These are phyloP conservation scores for Daldinia loculata DNA, from an alignment of 495 filamentous ascomycete species.

Conservation along the genomic window DNA sequence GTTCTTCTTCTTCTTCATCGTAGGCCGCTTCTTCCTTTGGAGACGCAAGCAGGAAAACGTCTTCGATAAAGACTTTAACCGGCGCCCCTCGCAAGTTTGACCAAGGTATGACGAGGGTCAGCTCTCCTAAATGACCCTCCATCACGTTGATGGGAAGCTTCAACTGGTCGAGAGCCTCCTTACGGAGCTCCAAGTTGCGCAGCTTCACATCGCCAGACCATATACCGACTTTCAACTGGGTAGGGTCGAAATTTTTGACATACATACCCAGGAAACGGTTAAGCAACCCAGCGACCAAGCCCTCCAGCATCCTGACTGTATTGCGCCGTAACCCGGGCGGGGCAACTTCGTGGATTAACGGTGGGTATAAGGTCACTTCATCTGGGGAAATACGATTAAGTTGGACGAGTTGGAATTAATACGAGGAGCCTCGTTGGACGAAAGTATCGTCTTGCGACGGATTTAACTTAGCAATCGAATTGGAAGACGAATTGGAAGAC, in stretches of 20 bases:
- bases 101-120: constrained; percentile 94
- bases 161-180: constrained; percentile 95
- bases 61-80: constrained; percentile 92
- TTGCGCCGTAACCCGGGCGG: constrained; percentile 64
- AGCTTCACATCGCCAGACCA: constrained; percentile 98
- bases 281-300: constrained; percentile 83
- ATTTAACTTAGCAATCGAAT: background rate
- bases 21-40: constrained; percentile 94
- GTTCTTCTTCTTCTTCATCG: constrained; percentile 88
- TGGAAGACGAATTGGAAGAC: background rate
- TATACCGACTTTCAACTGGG: constrained; percentile 95
- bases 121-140: constrained; percentile 88
- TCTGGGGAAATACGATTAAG: constrained; percentile 35
- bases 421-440: background rate
- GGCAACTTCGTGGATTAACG: constrained; percentile 44
- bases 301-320: constrained; percentile 66
- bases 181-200: constrained; percentile 86
- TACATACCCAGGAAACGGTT: constrained; percentile 99
- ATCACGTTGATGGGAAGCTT: constrained; percentile 95
- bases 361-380: constrained; percentile 42
- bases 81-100: constrained; percentile 93
- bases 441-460: constrained; percentile 1
- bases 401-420: background rate
- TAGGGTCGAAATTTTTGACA: constrained; percentile 97
- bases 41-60: constrained; percentile 93